Evolutionary conservation across 305 asterid species (phyloP), one percentile per base, ranked within the genome.

Genomic region (Fraxinus sp.): DNA sequence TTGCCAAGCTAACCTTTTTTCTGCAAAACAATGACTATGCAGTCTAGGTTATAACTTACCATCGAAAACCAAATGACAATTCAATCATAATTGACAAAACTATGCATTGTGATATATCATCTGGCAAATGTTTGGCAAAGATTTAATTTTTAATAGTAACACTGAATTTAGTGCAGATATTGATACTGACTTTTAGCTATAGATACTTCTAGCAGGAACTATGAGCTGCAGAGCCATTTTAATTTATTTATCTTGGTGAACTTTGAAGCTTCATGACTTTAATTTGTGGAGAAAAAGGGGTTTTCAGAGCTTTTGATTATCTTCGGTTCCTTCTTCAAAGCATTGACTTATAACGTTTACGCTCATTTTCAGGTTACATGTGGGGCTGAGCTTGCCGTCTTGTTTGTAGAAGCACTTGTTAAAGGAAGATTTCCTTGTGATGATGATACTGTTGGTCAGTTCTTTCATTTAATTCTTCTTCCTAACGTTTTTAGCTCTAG

Each of bases 311-410:
- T 64, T 83, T 32, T 62, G 30, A 81, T 49, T 66, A 66, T 22
- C 72, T 66, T 66, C n/a, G 7, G 64, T 57, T 62, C 74, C 37
- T 78, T 43, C 22, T 39, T 76, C 79, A 59, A 14, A 41, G 66
- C 36, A 22, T 66, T 72, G 73, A 86, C 62, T 72, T 80, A 39
- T 64, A 39, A 59, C 24, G 14, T 74, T 49, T 41, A 39, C 76
- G 14, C 35, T 81, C 84, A 75, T 78, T 83, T 82, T 78, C 87
- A 94, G 99, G 92, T 93, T 79, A 95, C 97, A 4, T 95, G 99
- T 87, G 97, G 98, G 81, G 90, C 96, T 57, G 99, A 95, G 93
- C 98, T 95, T 88, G 97, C 97, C 72, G 88, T 92, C 84, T 43
- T 91, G 89, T 95, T 90, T 41, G 96, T 94, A 83, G 99, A 93